Evolutionary conservation across 805 yeast genomes (phyloP).

Genomic region (Barnettozyma siamensis): DNA sequence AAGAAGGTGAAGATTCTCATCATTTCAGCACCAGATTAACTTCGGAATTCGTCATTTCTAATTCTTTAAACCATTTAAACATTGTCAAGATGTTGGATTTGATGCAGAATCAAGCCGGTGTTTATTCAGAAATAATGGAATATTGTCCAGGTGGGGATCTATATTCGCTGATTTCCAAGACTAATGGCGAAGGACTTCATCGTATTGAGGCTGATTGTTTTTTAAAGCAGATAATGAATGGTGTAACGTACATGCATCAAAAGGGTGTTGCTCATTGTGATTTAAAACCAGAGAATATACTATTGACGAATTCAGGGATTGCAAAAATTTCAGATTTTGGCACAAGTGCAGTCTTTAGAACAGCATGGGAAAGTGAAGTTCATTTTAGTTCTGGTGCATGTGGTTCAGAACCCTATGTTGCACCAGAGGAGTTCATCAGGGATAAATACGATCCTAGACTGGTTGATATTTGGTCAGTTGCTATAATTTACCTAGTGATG

Average conservation of each 20-base stretch:
- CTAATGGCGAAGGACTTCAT: slow-evolving; percentile 47
- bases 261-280: slow-evolving; percentile 95
- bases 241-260: slow-evolving; percentile 78
- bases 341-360: slow-evolving; percentile 82
- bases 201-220: slow-evolving; percentile 80
- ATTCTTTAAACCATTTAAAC: slow-evolving; percentile 68
- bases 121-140: slow-evolving; percentile 90
- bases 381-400: slow-evolving; percentile 69
- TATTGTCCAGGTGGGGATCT: slow-evolving; percentile 86
- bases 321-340: slow-evolving; percentile 83
- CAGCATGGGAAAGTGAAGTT: slow-evolving; percentile 79
- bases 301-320: slow-evolving; percentile 61
- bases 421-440: slow-evolving; percentile 75
- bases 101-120: slow-evolving; percentile 66
- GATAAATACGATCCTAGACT: slow-evolving; percentile 66
- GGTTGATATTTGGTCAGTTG: slow-evolving; percentile 88
- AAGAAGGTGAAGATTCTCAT: slow-evolving; percentile 93
- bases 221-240: slow-evolving; percentile 79
- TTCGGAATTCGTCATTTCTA: slow-evolving; percentile 86
- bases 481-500: slow-evolving; percentile 72
- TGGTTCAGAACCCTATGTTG: slow-evolving; percentile 88
- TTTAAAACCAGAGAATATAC: slow-evolving; percentile 80
- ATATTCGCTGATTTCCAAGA: slow-evolving; percentile 50
- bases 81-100: slow-evolving; percentile 74
- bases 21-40: slow-evolving; percentile 91